Evolutionary conservation across 768 basidiomycete species (phyloP).

Genomic region (Mycena leptocephala): DNA sequence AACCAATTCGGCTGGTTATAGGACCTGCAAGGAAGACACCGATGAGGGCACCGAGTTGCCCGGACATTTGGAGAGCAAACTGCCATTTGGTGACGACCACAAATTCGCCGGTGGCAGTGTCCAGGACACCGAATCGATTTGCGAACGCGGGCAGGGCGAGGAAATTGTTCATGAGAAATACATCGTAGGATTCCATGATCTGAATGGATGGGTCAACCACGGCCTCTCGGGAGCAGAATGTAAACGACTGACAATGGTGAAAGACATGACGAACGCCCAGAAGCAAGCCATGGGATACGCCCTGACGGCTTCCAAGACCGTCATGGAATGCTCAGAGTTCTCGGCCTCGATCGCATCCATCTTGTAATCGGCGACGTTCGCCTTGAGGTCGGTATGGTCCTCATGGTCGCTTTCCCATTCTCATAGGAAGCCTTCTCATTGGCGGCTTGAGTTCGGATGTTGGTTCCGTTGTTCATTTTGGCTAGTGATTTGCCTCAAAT

Average conservation of each 20-base stretch:
- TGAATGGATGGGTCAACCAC: neutral
- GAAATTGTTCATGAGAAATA: conserved; percentile 33
- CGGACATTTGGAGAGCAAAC: conserved; percentile 29
- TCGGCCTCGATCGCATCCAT: conserved; percentile 30
- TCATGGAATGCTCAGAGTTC: conserved; percentile 21
- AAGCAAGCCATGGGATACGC: too few relatives aligned
- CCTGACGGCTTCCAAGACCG: conserved; percentile 32
- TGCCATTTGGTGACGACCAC: conserved; percentile 32
- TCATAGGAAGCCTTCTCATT: too few relatives aligned
- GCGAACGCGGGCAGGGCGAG: conserved; percentile 30
- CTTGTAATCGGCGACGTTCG: conserved; percentile 8
- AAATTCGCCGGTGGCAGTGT: conserved; percentile 5
- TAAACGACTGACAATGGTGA: conserved; percentile 23
- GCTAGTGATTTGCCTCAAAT: too few relatives aligned
- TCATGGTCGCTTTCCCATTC: conserved; percentile 4
- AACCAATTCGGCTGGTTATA: conserved; percentile 30
- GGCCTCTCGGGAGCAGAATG: too few relatives aligned
- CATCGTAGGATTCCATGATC: too few relatives aligned
- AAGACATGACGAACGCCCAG: conserved; percentile 36
- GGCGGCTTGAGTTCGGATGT: too few relatives aligned
- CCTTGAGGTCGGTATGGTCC: conserved; percentile 10
- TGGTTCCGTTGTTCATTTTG: too few relatives aligned
- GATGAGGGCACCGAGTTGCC: conserved; percentile 35
- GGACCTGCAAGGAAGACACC: conserved; percentile 33
- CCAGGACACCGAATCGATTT: conserved; percentile 8